Evolutionary conservation across 768 basidiomycete species (phyloP).

Genomic region (Mycena chlorophos): DNA sequence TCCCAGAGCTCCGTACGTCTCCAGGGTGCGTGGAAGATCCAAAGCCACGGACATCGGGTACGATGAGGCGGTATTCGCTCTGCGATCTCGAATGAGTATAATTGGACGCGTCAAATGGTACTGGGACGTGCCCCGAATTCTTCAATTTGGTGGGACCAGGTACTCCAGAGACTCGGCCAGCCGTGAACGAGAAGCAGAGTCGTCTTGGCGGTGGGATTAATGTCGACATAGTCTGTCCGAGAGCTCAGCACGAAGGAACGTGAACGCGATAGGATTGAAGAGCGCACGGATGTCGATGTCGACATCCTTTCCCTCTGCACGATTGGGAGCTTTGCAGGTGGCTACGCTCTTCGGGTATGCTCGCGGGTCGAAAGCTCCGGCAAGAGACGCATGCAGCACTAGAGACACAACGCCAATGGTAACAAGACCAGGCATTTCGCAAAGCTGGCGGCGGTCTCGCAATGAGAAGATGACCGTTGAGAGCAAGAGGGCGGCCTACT

Average conservation of each 20-base stretch:
- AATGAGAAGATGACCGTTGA: background rate
- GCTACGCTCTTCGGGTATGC: slow-evolving; percentile 35
- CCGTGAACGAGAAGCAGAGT: slow-evolving; percentile 74
- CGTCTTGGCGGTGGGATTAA: slow-evolving; percentile 53
- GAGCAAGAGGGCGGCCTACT: background rate
- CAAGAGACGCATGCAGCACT: background rate
- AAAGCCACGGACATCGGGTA: slow-evolving; percentile 70
- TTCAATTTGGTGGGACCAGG: slow-evolving; percentile 71
- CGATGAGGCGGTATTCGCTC: slow-evolving; percentile 62
- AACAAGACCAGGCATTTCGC: background rate
- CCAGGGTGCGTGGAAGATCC: slow-evolving; percentile 66
- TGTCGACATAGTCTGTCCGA: slow-evolving; percentile 60
- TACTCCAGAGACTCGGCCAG: slow-evolving; percentile 78
- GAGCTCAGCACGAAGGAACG: background rate
- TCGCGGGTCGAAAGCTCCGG: slow-evolving; percentile 38
- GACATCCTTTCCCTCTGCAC: slow-evolving; percentile 33
- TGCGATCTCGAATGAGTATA: slow-evolving; percentile 25
- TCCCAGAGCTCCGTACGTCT: slow-evolving; percentile 58
- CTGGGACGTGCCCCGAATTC: slow-evolving; percentile 49
- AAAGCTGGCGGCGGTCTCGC: background rate
- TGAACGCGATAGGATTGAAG: background rate
- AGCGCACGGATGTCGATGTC: slow-evolving; percentile 49
- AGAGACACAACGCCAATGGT: background rate
- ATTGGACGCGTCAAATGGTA: background rate
- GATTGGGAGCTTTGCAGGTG: slow-evolving; percentile 44